Evolutionary conservation across 192 early-diverging fungal species (phyloP).

Genomic region (Dispira simplex): DNA sequence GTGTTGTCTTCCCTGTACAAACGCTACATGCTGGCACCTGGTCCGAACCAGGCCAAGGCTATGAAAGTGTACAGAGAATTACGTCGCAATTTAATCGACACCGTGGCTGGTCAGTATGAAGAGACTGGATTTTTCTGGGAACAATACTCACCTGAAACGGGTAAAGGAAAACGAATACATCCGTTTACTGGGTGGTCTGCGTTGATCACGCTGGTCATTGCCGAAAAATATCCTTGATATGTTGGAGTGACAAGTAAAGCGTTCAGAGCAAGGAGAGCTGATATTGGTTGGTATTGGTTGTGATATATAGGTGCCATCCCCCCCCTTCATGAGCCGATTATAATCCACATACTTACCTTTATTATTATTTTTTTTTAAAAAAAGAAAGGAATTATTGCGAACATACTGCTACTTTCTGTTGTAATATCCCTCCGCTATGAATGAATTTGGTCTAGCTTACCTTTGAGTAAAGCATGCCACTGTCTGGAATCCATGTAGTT

Average conservation of each 20-base stretch:
- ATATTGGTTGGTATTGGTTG: no score
- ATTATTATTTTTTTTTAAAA: no score
- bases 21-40: slow-evolving; percentile 36
- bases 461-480: no score
- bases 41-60: slow-evolving; percentile 53
- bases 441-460: no score
- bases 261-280: no score
- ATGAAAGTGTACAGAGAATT: slow-evolving; percentile 55
- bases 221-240: slow-evolving; percentile 40
- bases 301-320: no score
- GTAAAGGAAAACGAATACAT: slow-evolving; percentile 65
- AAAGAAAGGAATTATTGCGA: no score
- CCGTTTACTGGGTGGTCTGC: slow-evolving; percentile 95
- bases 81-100: slow-evolving; percentile 57
- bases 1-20: slow-evolving; percentile 51
- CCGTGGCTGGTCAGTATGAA: slow-evolving; percentile 58
- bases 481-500: no score
- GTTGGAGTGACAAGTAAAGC: background rate
- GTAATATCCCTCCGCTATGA: no score
- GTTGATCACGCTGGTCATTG: slow-evolving; percentile 70
- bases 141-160: slow-evolving; percentile 66
- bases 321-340: no score
- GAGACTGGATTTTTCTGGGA: slow-evolving; percentile 80
- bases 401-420: no score
- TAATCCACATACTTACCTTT: no score